These are phyloP conservation scores for Hyaloperonospora brassicae DNA, from an alignment of 352 stramenopile species.

Conservation along the genomic window DNA sequence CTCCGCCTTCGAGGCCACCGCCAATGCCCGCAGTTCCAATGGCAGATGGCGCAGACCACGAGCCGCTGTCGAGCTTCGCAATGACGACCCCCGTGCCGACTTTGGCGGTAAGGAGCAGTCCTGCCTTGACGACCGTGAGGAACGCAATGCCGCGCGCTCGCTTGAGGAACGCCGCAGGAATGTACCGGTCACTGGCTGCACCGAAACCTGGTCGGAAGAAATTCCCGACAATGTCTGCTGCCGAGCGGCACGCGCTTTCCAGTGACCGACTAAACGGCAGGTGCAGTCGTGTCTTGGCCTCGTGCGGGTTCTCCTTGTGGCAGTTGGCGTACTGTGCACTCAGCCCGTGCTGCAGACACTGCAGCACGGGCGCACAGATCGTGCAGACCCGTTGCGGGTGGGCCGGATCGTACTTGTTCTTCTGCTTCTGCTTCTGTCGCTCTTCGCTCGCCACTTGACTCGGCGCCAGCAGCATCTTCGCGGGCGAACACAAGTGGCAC, in stretches of 20 bases:
- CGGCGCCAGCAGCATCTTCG: conserved; percentile 66
- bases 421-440: conserved; percentile 1
- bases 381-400: conserved; percentile 75
- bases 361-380: conserved; percentile 67
- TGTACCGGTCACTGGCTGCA: conserved; percentile 64
- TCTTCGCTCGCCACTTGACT: conserved; percentile 40
- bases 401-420: conserved; percentile 66
- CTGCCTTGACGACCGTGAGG: conserved; percentile 80
- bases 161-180: conserved; percentile 76
- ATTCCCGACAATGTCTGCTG: conserved; percentile 71
- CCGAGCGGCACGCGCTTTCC: conserved; percentile 68
- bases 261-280: conserved; percentile 65
- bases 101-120: conserved; percentile 77
- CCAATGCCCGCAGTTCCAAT: conserved; percentile 89
- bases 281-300: conserved; percentile 62
- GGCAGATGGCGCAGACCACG: conserved; percentile 89
- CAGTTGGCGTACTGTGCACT: conserved; percentile 71
- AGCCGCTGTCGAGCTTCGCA: conserved; percentile 70
- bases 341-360: conserved; percentile 62
- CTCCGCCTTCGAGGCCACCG: conserved; percentile 80
- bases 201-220: conserved; percentile 68
- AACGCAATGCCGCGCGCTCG: conserved; percentile 76
- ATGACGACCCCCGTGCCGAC: conserved; percentile 86
- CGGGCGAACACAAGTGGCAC: conserved; percentile 59
- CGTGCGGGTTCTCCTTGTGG: conserved; percentile 76